Evolutionary conservation across 2,329 filamentous ascomycete genomes (phyloP).

Genomic region (Parafenestella ontariensis): DNA sequence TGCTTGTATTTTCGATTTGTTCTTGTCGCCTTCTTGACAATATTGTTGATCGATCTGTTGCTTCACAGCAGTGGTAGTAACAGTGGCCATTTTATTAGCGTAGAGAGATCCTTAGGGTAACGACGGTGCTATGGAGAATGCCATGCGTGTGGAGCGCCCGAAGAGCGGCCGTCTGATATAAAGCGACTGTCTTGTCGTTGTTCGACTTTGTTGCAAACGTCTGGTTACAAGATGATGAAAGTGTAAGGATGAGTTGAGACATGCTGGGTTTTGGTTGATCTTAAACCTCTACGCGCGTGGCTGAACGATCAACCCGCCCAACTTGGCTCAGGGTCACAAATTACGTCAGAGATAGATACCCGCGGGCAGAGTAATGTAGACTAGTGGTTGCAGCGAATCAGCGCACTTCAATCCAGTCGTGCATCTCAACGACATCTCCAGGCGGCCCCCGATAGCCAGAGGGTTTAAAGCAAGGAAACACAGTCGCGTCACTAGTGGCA

Average conservation of each 20-base stretch:
- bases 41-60: slow-evolving; percentile 18
- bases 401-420: neutral
- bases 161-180: neutral
- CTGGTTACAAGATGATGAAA: neutral
- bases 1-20: slow-evolving; percentile 41
- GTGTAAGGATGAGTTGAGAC: neutral
- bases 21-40: slow-evolving; percentile 25
- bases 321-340: neutral
- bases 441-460: neutral
- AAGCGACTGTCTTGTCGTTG: neutral
- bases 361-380: neutral
- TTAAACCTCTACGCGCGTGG: neutral
- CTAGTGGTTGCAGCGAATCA: neutral
- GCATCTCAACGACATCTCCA: neutral
- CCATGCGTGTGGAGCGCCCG: slow-evolving; percentile 17
- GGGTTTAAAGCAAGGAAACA: neutral
- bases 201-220: neutral
- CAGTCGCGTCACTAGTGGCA: neutral
- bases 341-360: neutral
- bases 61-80: slow-evolving; percentile 24
- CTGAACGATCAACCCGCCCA: neutral
- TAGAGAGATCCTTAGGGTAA: slow-evolving; percentile 15
- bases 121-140: slow-evolving; percentile 28
- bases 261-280: neutral
- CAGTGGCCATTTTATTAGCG: slow-evolving; percentile 31